Percentiles rank a stretch among this genome's conserved stretches.
Conservation (phyloP, 2,329 filamentous ascomycete species). For the Samsoniella hepiali region DNA sequence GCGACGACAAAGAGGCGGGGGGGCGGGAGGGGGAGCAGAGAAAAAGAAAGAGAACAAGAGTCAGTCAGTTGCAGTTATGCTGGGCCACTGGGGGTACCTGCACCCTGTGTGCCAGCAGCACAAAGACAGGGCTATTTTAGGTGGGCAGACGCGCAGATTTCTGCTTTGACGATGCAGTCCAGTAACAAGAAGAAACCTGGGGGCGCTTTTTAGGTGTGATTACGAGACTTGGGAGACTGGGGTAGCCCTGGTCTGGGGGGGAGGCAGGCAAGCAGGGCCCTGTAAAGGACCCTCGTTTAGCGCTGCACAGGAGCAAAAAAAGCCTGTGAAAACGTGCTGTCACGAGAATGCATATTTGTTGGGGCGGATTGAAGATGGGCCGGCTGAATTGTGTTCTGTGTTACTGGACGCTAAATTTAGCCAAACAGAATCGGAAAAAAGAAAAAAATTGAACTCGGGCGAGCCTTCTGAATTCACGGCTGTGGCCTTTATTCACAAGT, state of each 20-base stretch:
- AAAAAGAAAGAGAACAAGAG: not conserved
- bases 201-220: too few species aligned
- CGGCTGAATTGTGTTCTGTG: not conserved
- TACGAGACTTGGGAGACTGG: not conserved
- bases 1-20: not conserved
- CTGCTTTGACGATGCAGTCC: too few species aligned
- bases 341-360: conserved; percentile 16
- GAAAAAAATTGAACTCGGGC: not conserved
- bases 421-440: not conserved
- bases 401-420: not conserved
- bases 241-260: not conserved
- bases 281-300: not conserved
- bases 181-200: too few species aligned
- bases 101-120: not conserved
- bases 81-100: not conserved
- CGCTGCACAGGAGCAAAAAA: not conserved
- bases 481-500: too few species aligned
- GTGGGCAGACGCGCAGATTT: too few species aligned
- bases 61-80: not conserved
- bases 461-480: too few species aligned
- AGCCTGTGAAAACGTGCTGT: conserved; percentile 13
- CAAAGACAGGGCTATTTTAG: too few species aligned
- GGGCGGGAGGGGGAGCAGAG: not conserved
- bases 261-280: not conserved
- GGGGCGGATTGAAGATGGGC: conserved; percentile 2